Percentiles rank a stretch among this genome's conserved stretches.
These are phyloP conservation scores for Jaenimonas drosophilae DNA, from an alignment of 208 protist species.

Conservation along the genomic window DNA sequence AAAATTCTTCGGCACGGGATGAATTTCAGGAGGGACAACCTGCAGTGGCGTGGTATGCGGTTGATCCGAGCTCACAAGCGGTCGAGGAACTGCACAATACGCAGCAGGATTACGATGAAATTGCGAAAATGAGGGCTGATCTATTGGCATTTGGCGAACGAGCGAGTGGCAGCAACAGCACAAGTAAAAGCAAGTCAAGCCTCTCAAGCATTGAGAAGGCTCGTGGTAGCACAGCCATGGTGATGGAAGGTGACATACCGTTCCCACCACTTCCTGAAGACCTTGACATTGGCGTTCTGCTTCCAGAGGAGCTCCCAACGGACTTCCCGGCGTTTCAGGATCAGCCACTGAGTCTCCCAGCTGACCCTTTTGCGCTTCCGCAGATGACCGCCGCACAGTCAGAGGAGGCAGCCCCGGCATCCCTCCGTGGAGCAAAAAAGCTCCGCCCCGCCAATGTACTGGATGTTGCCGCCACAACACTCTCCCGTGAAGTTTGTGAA, in stretches of 20 bases:
- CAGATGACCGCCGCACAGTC: too few relatives aligned
- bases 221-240: constrained; percentile 42
- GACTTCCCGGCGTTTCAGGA: constrained; percentile 16
- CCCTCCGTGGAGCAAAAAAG: constrained; percentile 10
- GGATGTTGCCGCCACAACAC: constrained; percentile 56
- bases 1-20: not conserved
- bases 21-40: constrained; percentile 17
- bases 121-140: constrained; percentile 73
- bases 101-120: constrained; percentile 76
- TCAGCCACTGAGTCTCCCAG: not conserved
- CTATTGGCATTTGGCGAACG: constrained; percentile 71
- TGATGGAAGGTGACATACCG: constrained; percentile 12
- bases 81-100: constrained; percentile 40
- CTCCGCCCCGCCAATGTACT: constrained; percentile 30
- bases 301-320: constrained; percentile 53
- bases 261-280: constrained; percentile 46
- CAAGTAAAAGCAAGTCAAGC: constrained; percentile 73
- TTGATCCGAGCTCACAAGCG: constrained; percentile 58
- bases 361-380: constrained; percentile 21
- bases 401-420: too few relatives aligned
- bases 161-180: constrained; percentile 31
- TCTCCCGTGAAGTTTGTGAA: constrained; percentile 58
- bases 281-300: constrained; percentile 71
- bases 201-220: constrained; percentile 78
- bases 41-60: constrained; percentile 64